Evolutionary conservation across 306 rosid genomes (phyloP).

Genomic region (Lathyrus oleraceus): DNA sequence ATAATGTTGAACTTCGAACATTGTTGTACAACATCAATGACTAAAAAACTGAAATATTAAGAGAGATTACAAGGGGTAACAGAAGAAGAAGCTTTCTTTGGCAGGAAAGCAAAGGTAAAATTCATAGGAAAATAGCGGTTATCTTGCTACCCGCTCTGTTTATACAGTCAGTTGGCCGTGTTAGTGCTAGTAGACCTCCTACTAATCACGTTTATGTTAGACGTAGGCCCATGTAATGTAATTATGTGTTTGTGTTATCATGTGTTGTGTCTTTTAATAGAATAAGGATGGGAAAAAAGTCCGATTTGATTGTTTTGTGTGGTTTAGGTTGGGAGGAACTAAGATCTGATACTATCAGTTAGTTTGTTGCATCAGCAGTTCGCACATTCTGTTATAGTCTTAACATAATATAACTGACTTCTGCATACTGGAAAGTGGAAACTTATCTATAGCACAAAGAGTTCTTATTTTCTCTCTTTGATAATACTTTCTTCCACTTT

Average conservation of each 20-base stretch:
- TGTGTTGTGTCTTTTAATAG: neutral
- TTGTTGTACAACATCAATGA: neutral
- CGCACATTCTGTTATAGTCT: neutral
- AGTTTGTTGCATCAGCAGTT: neutral
- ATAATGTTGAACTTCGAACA: constrained; percentile 8
- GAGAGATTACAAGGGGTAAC: neutral
- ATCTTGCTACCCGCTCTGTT: neutral
- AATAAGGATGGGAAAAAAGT: no score
- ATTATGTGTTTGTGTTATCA: neutral
- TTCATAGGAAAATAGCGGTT: neutral
- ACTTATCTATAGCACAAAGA: neutral
- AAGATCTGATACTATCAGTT: neutral
- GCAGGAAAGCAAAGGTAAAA: neutral
- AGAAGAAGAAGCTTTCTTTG: neutral
- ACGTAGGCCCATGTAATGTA: neutral
- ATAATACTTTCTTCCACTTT: neutral
- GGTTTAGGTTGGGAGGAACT: neutral
- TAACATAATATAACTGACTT: neutral
- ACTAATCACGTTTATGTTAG: neutral
- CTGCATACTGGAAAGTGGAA: neutral
- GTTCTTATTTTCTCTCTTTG: neutral
- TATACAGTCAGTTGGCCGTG: neutral
- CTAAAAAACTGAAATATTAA: neutral
- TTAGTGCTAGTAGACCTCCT: neutral
- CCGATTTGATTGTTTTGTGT: no score